Evolutionary conservation across 805 yeast genomes (phyloP).

Genomic region (Myxozyma mucilagina): DNA sequence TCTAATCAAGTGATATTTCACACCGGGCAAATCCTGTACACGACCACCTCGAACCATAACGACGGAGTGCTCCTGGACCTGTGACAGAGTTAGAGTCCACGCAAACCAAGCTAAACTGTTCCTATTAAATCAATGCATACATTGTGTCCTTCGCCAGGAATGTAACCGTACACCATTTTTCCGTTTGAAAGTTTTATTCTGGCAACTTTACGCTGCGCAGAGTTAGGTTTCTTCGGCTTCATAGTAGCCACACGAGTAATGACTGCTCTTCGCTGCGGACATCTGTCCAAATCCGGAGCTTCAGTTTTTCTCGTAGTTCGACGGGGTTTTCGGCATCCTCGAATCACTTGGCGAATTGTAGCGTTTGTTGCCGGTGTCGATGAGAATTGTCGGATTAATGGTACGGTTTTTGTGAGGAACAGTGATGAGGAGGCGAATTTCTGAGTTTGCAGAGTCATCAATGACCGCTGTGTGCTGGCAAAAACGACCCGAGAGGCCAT

Average conservation of each 20-base stretch:
- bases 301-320: slow-evolving; percentile 48
- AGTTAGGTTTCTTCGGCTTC: slow-evolving; percentile 97
- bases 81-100: neutral
- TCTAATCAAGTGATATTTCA: slow-evolving; percentile 87
- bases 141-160: slow-evolving; percentile 98
- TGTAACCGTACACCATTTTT: slow-evolving; percentile 82
- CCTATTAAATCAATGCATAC: slow-evolving; percentile 34
- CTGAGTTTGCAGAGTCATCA: neutral
- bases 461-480: neutral
- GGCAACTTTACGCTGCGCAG: slow-evolving; percentile 95
- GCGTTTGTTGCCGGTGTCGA: slow-evolving; percentile 43
- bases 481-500: neutral
- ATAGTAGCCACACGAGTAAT: slow-evolving; percentile 90
- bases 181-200: slow-evolving; percentile 93
- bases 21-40: slow-evolving; percentile 98
- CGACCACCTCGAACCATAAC: slow-evolving; percentile 98
- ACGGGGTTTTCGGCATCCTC: slow-evolving; percentile 61
- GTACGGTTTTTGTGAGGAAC: neutral
- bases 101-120: neutral
- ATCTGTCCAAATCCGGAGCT: slow-evolving; percentile 79
- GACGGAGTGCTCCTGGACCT: slow-evolving; percentile 91
- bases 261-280: slow-evolving; percentile 91
- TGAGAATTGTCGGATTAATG: slow-evolving; percentile 8
- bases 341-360: slow-evolving; percentile 73
- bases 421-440: neutral